Evolutionary conservation across 257 asterid genomes (phyloP), one percentile per base, ranked within the genome.

Genomic region (Ophiorrhiza pumila): DNA sequence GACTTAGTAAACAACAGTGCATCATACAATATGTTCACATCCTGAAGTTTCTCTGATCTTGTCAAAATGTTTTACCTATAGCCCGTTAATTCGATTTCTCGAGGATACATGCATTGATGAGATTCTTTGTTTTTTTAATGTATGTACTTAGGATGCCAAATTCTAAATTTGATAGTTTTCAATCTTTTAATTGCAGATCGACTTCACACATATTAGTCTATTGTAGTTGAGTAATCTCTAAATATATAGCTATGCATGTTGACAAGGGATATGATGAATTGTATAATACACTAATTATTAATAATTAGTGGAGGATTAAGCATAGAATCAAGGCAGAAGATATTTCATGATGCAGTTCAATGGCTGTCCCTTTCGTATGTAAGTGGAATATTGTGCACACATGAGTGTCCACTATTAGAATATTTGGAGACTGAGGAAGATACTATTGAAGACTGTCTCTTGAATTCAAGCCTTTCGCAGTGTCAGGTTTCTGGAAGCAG

Each of bases 401-500:
- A 20, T 0, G 25, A 22, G 49, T 22, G 20, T 3, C 25, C 6
- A 65, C 39, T 25, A 65, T 14, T 60, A 47, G 70, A 61, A 72
- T 32, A 61, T 72, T 46, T 22, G 59, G 62, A 35, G 15, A 34
- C 62, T 61, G 63, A 64, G 70, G 37, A 35, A 15, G 53, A 73
- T 63, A 63, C 64, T 46, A 47, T 62, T 62, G 47, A 52, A 67
- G 65, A 46, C 31, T 71, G 70, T 69, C 76, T 67, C 69, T 60
- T 34, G 57, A 80, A 80, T 76, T 72, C 71, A 74, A 66, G 78
- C 37, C 60, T 42, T 15, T 65, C 3, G 60, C 45, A 65, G 66
- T 82, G 83, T 82, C 81, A 76, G 79, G 79, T 63, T 72, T 75
- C 14, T 35, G 81, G 81, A 79, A 76, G 74, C 86, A 72, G n/a